A percentile compares a stretch with the other conserved stretches of the same genome.
Conservation (phyloP, 306 rosid genomes). For the Cajanus cajan region DNA sequence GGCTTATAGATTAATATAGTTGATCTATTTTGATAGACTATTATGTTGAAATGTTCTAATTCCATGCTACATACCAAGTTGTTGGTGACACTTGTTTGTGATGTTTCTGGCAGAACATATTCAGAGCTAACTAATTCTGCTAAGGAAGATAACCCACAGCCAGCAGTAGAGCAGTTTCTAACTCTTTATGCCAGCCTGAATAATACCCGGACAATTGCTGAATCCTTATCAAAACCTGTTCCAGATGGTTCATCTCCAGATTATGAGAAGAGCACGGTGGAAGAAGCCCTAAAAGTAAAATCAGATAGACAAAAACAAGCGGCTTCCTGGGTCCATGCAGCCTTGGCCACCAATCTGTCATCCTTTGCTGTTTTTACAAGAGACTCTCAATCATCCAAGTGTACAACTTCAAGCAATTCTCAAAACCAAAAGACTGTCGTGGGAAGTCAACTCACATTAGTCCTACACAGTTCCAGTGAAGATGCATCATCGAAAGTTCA, state of each 20-base stretch:
- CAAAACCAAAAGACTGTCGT: constrained; percentile 58
- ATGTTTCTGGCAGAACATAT: constrained; percentile 64
- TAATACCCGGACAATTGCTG: constrained; percentile 56
- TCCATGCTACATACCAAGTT: constrained; percentile 10
- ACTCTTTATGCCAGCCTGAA: constrained; percentile 70
- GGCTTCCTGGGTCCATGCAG: constrained; percentile 85
- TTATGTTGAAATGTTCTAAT: constrained; percentile 10
- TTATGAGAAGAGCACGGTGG: constrained; percentile 49
- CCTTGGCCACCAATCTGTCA: constrained; percentile 72
- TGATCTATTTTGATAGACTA: not conserved
- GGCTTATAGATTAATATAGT: not conserved
- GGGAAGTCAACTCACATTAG: constrained; percentile 58
- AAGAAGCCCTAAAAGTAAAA: constrained; percentile 68
- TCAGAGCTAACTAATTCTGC: constrained; percentile 75
- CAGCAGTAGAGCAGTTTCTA: constrained; percentile 86
- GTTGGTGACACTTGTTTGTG: constrained; percentile 30
- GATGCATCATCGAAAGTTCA: constrained; percentile 54
- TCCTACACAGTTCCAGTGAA: constrained; percentile 48
- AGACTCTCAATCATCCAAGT: constrained; percentile 48
- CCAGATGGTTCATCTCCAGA: constrained; percentile 61
- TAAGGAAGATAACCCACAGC: constrained; percentile 90
- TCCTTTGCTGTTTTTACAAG: constrained; percentile 65
- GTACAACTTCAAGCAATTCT: constrained; percentile 51
- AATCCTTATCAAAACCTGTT: constrained; percentile 62
- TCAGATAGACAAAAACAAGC: constrained; percentile 66